Percentiles rank a stretch among this genome's conserved stretches.
Evolutionary conservation across 208 protist genomes (phyloP).

Genomic region (Crithidia fasciculata): DNA sequence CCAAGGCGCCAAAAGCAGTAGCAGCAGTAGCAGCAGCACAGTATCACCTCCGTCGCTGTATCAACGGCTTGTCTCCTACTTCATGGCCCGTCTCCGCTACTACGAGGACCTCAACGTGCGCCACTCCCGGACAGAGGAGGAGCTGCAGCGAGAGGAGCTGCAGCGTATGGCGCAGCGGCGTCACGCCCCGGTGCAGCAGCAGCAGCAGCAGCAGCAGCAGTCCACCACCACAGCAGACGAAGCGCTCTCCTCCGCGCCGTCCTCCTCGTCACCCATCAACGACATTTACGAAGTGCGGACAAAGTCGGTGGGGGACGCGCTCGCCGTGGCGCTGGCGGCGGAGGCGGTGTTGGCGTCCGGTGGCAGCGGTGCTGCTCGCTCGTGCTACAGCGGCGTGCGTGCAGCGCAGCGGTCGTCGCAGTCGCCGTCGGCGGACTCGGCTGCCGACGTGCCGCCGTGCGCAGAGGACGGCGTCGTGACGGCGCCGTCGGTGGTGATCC

Average conservation of each 20-base stretch:
- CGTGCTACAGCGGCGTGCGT: neutral
- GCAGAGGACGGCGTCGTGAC: constrained; percentile 2
- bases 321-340: constrained; percentile 33
- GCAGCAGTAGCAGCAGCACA: neutral
- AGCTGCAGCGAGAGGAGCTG: constrained; percentile 38
- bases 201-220: constrained; percentile 3
- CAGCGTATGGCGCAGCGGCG: constrained; percentile 23
- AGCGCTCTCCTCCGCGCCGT: neutral
- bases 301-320: constrained; percentile 42
- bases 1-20: neutral
- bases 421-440: neutral
- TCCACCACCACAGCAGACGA: too few relatives aligned
- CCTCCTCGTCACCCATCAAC: neutral
- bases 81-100: constrained; percentile 42
- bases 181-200: constrained; percentile 2
- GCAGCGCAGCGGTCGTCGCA: neutral
- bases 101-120: constrained; percentile 42
- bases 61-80: constrained; percentile 49
- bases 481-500: constrained; percentile 28
- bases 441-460: neutral
- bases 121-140: constrained; percentile 42
- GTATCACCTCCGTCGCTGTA: neutral
- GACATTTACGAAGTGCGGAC: constrained; percentile 25
- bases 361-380: neutral
- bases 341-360: constrained; percentile 23